Evolutionary conservation across 176 grass and related monocot species (phyloP), one percentile per base, ranked within the genome.

Genomic region (Luzula sylvatica): DNA sequence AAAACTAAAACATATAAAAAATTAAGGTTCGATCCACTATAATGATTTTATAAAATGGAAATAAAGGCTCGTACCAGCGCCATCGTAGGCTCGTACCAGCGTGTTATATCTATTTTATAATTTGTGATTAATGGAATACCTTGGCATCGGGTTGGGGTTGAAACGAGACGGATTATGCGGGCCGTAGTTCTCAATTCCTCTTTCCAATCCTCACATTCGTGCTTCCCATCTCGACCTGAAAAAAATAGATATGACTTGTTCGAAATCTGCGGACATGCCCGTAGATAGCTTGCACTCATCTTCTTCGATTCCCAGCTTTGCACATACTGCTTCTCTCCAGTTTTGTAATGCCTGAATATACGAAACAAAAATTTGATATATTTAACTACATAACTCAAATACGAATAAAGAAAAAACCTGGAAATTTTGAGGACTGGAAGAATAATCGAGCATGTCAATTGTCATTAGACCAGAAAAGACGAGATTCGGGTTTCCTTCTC

Each of bases 181-280:
- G n/a, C n/a, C n/a, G n/a, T n/a, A n/a, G n/a, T n/a, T n/a, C n/a
- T n/a, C n/a, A n/a, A n/a, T n/a, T 84, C 3, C 72, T 90, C 26
- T 79, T 83, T 40, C 86, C 86, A 38, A 90, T 62, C 62, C 86
- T 76, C 20, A 89, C 86, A 65, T 83, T 89, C 52, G 86, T 83
- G 67, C 75, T 81, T 14, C 74, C 81, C 87, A 93, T 86, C 82
- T 93, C 87, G 72, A 93, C 86, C 81, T 93, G 81, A 23, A 73
- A 82, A 14, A 27, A 5, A 30, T 3, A 56, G 41, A 52, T 12
- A 13, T 42, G 9, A 84, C 90, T 71, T 89, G 84, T 63, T 89
- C 90, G 71, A 89, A 96, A 60, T 96, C 90, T 15, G 77, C 81
- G 70, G 90, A 96, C 90, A 96, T 96, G 77, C 90, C 84, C 90